These are phyloP conservation scores for Penicillium waksmanii DNA, from an alignment of 495 filamentous ascomycete genomes.

Conservation along the genomic window DNA sequence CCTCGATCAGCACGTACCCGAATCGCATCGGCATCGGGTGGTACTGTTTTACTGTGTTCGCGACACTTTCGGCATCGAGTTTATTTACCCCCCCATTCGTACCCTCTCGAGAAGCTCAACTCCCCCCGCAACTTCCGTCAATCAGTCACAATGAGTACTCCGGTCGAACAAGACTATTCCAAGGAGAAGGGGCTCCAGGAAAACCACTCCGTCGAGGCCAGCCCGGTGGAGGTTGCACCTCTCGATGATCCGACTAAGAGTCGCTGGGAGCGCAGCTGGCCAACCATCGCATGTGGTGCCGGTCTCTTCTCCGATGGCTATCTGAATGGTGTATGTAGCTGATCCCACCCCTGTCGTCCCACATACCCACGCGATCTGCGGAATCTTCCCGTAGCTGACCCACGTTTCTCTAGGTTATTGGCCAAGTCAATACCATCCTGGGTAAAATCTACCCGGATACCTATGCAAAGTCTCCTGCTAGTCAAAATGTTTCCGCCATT, in stretches of 20 bases:
- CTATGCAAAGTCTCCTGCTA: conserved; percentile 68
- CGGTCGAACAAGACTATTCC: conserved; percentile 7
- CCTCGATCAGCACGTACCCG: not conserved
- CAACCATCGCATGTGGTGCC: conserved; percentile 80
- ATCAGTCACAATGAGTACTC: conserved; percentile 13
- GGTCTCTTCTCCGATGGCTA: conserved; percentile 92
- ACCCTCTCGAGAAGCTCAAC: not conserved
- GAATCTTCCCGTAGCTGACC: conserved; percentile 11
- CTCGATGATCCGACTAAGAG: conserved; percentile 48
- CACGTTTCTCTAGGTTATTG: conserved; percentile 65
- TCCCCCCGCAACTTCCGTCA: not conserved
- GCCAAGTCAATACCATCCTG: conserved; percentile 76
- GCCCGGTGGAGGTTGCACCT: conserved; percentile 29
- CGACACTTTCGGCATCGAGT: too few relatives aligned
- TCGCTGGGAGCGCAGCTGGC: conserved; percentile 65
- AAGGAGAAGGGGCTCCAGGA: conserved; percentile 21
- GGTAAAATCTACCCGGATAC: conserved; percentile 60
- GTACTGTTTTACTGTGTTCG: not conserved
- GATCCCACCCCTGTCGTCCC: not conserved
- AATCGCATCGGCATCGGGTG: not conserved
- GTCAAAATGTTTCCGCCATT: conserved; percentile 73
- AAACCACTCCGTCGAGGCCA: conserved; percentile 12
- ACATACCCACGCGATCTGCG: conserved; percentile 7
- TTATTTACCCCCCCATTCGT: too few relatives aligned
- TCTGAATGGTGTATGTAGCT: conserved; percentile 68